Evolutionary conservation across 768 basidiomycete species (phyloP), one percentile per base, ranked within the genome.

Genomic region (Tephrocybe sp.): DNA sequence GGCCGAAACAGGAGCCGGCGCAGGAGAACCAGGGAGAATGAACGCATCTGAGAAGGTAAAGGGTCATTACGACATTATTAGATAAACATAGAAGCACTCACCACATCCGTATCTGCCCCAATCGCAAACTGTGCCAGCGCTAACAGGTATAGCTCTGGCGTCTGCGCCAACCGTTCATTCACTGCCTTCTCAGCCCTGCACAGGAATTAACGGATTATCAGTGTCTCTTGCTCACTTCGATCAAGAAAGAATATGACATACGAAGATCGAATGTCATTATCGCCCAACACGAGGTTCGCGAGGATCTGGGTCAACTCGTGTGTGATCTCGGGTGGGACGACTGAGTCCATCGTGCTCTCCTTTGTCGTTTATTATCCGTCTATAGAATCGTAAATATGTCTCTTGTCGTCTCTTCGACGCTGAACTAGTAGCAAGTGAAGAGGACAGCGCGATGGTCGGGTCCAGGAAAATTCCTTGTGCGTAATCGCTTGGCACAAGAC

Each of bases 251-350:
- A 6, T 9, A 25, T 9, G 5, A 64, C 70, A 44, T 59, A 87
- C 89, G 77, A 86, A 56, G 84, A 73, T 15, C 89, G 82, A 43
- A 92, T 88, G 47, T 84, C 81, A 67, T 92, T 92, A 65, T 92
- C 89, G 4, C 88, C 36, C 36, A 37, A 19, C 36, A 37, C 36
- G 16, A 37, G 81, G 67, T 92, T 92, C 9, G 87, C 86, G 34
- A 92, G 80, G 52, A 91, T 89, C 68, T 92, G 89, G 0, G 86
- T 89, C 56, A 91, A 77, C 60, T 91, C 87, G 11, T 74, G 69
- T 6, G 85, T 84, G 37, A 90, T 87, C 64, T 89, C 85, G 49
- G 83, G 77, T 0, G 86, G 79, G 3, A 78, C 77, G n/a, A 78
- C 74, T 13, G 70, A 54, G 39, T 77, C 77, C 77, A 79, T 77